A percentile compares a stretch with the other conserved stretches of the same genome.
Conservation (phyloP, 768 basidiomycete species). For the Gyrodon lividus region DNA sequence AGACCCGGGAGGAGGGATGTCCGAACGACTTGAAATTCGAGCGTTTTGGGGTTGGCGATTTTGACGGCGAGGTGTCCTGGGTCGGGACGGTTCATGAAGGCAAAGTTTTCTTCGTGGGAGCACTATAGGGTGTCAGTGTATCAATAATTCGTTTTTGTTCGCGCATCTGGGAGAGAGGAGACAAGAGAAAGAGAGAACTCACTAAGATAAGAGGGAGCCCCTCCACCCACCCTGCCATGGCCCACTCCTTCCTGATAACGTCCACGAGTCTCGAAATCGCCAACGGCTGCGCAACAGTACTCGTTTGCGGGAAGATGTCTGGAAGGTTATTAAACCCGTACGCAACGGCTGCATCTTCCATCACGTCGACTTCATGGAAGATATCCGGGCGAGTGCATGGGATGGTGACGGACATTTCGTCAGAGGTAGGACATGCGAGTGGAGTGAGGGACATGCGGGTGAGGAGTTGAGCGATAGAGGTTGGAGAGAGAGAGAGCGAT, state of each 20-base stretch:
- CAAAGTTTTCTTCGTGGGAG: constrained; percentile 98
- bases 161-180: neutral
- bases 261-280: constrained; percentile 89
- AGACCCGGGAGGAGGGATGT: constrained; percentile 95
- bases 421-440: constrained; percentile 46
- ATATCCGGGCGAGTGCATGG: constrained; percentile 98
- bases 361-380: constrained; percentile 95
- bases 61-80: constrained; percentile 80
- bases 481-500: constrained; percentile 67
- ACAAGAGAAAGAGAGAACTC: constrained; percentile 8
- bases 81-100: constrained; percentile 84
- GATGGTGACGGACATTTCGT: constrained; percentile 73
- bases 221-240: constrained; percentile 94
- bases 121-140: constrained; percentile 52
- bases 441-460: constrained; percentile 77
- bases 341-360: constrained; percentile 97
- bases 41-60: constrained; percentile 95
- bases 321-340: constrained; percentile 98
- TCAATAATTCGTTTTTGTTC: constrained; percentile 6
- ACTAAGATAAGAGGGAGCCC: constrained; percentile 93
- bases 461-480: constrained; percentile 70
- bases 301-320: constrained; percentile 87
- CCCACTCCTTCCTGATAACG: constrained; percentile 87
- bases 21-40: constrained; percentile 97
- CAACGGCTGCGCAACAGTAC: constrained; percentile 91